Conservation (phyloP, 2,329 filamentous ascomycete genomes). For the Cryphonectria nitschkei region DNA sequence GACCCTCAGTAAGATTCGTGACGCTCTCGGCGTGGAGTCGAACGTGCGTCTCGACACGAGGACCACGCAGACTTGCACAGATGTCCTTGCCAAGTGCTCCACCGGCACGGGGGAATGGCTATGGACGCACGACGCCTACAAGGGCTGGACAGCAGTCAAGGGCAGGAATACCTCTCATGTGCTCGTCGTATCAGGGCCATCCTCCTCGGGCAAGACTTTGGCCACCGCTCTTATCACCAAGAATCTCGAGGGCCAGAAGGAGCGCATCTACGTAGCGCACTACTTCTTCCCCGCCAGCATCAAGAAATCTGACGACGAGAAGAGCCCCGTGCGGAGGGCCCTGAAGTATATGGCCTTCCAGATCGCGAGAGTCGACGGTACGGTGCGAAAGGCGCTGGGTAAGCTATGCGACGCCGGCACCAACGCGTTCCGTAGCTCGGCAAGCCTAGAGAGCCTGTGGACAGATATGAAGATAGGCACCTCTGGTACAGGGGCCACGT, state of each 20-base stretch:
- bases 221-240: constrained; percentile 33
- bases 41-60: constrained; percentile 32
- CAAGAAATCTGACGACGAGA: constrained; percentile 33
- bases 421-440: constrained; percentile 20
- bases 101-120: constrained; percentile 21
- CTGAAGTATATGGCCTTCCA: constrained; percentile 37
- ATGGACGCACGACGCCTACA: neutral
- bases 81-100: constrained; percentile 27
- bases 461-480: constrained; percentile 31
- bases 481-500: constrained; percentile 27
- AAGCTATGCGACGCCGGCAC: constrained; percentile 31
- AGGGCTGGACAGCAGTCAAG: constrained; percentile 7
- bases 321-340: constrained; percentile 31
- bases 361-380: constrained; percentile 35
- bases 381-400: constrained; percentile 30
- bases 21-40: constrained; percentile 29
- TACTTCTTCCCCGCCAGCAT: constrained; percentile 35
- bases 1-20: constrained; percentile 31
- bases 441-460: constrained; percentile 31
- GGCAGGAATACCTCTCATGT: constrained; percentile 29
- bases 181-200: constrained; percentile 32
- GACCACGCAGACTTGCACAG: constrained; percentile 33
- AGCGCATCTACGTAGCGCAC: constrained; percentile 34
- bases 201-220: constrained; percentile 34
- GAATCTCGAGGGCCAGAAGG: constrained; percentile 33